These are phyloP conservation scores for Halteria grandinella DNA, from an alignment of 73 alveolate species.

Conservation along the genomic window DNA sequence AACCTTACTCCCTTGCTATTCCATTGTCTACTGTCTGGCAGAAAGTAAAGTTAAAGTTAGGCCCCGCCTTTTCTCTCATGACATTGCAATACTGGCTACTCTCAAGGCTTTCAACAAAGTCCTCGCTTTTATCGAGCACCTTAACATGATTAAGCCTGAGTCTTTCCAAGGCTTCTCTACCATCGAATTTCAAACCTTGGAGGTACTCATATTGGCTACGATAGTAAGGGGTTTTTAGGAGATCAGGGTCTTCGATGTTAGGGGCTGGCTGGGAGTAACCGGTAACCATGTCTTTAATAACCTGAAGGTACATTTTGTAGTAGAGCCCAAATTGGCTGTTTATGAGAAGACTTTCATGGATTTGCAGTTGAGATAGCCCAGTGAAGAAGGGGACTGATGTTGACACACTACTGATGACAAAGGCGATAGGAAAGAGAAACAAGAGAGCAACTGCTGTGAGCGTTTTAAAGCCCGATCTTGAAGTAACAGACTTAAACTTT, in stretches of 20 bases:
- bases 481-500: slow-evolving; percentile 16
- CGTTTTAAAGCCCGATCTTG: slow-evolving; percentile 18
- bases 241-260: too few species aligned
- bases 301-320: slow-evolving; percentile 4
- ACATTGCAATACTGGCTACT: too few species aligned
- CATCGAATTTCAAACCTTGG: too few species aligned
- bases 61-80: too few species aligned
- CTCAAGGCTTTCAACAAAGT: too few species aligned
- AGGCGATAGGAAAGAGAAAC: slow-evolving; percentile 1
- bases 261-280: too few species aligned
- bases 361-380: too few species aligned
- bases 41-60: slow-evolving; percentile 15
- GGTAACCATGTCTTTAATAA: neutral
- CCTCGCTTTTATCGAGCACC: too few species aligned
- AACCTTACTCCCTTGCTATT: slow-evolving; percentile 11
- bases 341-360: neutral
- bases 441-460: neutral
- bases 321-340: neutral
- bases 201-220: too few species aligned
- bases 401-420: neutral
- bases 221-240: too few species aligned
- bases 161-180: too few species aligned
- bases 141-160: too few species aligned
- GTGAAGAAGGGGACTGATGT: slow-evolving; percentile 9
- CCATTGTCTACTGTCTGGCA: slow-evolving; percentile 25